These are phyloP conservation scores for Neopestalotiopsis rosae DNA, from an alignment of 2,329 filamentous ascomycete genomes.

Conservation along the genomic window DNA sequence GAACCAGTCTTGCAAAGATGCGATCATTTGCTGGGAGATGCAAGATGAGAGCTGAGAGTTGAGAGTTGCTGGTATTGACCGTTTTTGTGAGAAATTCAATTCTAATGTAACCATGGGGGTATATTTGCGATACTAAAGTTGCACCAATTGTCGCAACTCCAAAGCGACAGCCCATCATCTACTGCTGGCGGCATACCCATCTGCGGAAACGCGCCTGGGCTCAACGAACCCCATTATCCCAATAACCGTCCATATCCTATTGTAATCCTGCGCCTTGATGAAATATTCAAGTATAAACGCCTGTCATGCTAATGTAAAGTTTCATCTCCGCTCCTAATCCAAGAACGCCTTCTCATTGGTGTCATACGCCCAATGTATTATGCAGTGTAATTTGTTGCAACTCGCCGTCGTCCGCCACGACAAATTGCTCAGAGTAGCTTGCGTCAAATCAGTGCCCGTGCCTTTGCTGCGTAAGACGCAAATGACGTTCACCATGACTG, in stretches of 20 bases:
- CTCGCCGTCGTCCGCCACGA: not conserved
- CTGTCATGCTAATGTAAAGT: not conserved
- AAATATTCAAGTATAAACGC: not conserved
- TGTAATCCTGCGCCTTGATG: not conserved
- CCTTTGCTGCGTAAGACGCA: conserved; percentile 19
- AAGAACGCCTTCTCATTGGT: not conserved
- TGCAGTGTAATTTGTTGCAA: not conserved
- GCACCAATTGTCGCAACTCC: not conserved
- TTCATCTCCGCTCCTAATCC: not conserved
- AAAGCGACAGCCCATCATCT: not conserved
- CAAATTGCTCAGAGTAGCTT: not conserved
- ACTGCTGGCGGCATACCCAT: not conserved
- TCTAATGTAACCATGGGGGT: not conserved
- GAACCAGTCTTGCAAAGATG: too few relatives aligned
- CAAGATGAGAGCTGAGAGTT: not conserved
- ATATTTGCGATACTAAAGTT: not conserved
- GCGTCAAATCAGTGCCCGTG: not conserved
- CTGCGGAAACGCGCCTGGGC: not conserved
- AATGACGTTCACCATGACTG: conserved; percentile 30
- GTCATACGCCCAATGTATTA: not conserved
- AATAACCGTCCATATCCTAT: not conserved
- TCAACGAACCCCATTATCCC: not conserved
- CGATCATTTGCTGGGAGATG: too few relatives aligned
- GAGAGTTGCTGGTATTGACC: not conserved
- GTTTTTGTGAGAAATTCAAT: not conserved